Evolutionary conservation across 1,139 yeast genomes (phyloP).

Genomic region (Taphrina deformans): DNA sequence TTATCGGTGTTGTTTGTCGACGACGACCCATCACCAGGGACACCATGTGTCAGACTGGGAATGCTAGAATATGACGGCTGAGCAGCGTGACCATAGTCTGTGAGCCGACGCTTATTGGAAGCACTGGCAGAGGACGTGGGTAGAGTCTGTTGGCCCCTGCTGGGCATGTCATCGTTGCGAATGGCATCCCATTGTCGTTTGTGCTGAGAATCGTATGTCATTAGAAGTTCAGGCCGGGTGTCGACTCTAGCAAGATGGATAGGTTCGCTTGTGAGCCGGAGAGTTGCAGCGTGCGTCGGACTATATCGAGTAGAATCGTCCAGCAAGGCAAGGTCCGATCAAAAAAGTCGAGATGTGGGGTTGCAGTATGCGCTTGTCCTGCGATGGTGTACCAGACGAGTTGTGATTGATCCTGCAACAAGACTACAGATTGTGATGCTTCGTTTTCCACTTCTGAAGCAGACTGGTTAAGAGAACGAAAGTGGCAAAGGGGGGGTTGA

Average conservation of each 20-base stretch:
- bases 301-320: no score
- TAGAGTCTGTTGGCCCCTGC: not conserved
- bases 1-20: not conserved
- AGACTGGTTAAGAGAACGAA: no score
- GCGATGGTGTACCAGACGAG: not conserved
- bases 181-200: conserved; percentile 4
- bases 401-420: no score
- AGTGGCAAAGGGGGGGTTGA: no score
- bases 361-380: not conserved
- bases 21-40: not conserved
- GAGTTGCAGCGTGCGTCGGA: no score
- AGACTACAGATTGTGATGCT: no score
- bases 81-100: not conserved
- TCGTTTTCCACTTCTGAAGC: no score
- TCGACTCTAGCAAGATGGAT: not conserved
- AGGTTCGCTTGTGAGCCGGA: no score
- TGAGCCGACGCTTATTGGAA: not conserved
- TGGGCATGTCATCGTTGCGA: not conserved
- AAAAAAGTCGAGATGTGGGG: not conserved
- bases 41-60: not conserved
- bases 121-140: not conserved
- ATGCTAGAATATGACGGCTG: not conserved
- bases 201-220: not conserved
- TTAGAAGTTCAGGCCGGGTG: not conserved
- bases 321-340: no score